Evolutionary conservation across 495 filamentous ascomycete species (phyloP), one percentile per base, ranked within the genome.

Genomic region (Annulohypoxylon maeteangense): DNA sequence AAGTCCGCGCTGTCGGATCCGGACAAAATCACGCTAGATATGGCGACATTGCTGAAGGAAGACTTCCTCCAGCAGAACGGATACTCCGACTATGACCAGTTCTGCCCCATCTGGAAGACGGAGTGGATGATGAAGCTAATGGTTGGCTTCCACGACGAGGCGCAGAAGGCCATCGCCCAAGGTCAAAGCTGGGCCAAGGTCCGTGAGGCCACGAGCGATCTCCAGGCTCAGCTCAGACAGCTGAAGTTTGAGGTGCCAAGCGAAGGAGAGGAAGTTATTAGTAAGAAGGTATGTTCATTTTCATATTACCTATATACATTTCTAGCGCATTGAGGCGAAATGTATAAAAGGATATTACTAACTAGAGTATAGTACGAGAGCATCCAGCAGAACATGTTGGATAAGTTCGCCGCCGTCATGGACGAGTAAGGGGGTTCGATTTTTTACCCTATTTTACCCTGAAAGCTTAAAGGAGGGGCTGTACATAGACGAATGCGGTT

Each of bases 91-190:
- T 98, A 98, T 79, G 96, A 99, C 79, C 93, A 97, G 83, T 98
- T 95, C 88, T 99, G 95, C 78, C 95, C 95, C 34, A 85, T 99
- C 77, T 99, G 95, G 95, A 99, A 99, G 89, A 99, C 95, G 3
- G 90, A 95, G 77, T 99, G 96, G 88, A 98, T 99, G 95, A 99
- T 99, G 95, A 97, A 95, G 87, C 89, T 90, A 50, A 97, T 99
- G 88, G 93, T 98, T 89, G 92, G 90, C 56, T 99, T 93, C 87
- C 93, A 97, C 74, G 96, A 99, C 78, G 95, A 99, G 83, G 90
- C 92, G 10, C 95, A 98, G 80, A 98, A 97, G 86, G 95, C 94
- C 1, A 83, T 99, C 75, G 87, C 92, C 16, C 91, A 96, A 74
- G 95, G 95, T 59, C 90, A 92, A 76, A 91, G 81, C 79, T 99